Conservation (phyloP, 1,284 basidiomycete genomes). For the Austroboletus niveus region DNA sequence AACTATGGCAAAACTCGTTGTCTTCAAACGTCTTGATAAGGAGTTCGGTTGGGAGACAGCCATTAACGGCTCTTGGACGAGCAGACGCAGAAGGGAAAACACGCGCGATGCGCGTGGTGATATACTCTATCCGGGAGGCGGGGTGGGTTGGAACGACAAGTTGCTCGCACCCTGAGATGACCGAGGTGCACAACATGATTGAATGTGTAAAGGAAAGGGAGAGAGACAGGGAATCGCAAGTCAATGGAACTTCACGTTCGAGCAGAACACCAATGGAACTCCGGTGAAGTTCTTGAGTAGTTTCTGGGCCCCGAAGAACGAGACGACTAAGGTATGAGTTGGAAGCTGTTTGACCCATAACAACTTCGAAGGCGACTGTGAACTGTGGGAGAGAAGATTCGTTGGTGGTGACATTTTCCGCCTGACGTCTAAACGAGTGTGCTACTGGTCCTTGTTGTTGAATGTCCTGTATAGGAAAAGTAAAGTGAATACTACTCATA, state of each 20-base stretch:
- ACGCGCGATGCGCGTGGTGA: constrained; percentile 24
- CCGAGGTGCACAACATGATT: constrained; percentile 17
- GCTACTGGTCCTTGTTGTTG: constrained; percentile 13
- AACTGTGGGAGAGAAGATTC: constrained; percentile 17
- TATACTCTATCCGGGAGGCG: constrained; percentile 14
- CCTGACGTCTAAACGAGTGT: constrained; percentile 12
- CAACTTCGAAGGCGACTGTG: constrained; percentile 24
- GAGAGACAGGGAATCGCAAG: constrained; percentile 18
- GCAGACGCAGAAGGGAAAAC: constrained; percentile 11
- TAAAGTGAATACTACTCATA: not conserved
- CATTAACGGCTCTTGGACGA: constrained; percentile 8
- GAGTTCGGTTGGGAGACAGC: constrained; percentile 20
- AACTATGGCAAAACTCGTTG: constrained; percentile 16
- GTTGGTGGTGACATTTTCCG: constrained; percentile 9
- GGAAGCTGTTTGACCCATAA: not conserved
- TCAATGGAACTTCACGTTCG: constrained; percentile 19
- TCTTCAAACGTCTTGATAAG: constrained; percentile 24
- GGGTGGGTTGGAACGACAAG: constrained; percentile 9
- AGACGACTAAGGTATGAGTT: constrained; percentile 8
- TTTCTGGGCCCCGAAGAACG: constrained; percentile 13
- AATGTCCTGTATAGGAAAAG: constrained; percentile 12
- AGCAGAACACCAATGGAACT: constrained; percentile 12
- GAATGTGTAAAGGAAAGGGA: constrained; percentile 26
- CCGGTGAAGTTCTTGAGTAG: constrained; percentile 1
- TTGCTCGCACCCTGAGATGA: constrained; percentile 4